A percentile compares a stretch with the other conserved stretches of the same genome.
Evolutionary conservation across 495 filamentous ascomycete genomes (phyloP).

Genomic region (Neurospora sublineolata): DNA sequence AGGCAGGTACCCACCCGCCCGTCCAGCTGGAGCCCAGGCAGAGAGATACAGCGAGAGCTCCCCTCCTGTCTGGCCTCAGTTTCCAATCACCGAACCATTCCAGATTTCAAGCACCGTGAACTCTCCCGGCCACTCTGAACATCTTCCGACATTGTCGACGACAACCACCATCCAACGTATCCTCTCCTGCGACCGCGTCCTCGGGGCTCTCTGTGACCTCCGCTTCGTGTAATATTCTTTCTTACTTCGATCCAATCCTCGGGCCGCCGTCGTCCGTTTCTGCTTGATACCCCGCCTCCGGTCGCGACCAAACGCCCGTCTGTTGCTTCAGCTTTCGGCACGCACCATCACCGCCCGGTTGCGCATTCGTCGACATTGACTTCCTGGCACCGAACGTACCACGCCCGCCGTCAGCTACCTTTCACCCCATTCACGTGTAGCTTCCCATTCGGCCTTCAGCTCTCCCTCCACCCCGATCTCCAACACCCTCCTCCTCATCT

Average conservation of each 20-base stretch:
- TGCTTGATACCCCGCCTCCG: not conserved
- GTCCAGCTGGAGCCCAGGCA: not conserved
- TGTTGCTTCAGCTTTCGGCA: not conserved
- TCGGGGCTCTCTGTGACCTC: not conserved
- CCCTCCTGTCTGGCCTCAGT: not conserved
- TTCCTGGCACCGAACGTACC: not conserved
- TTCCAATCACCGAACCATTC: not conserved
- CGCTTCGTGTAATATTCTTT: conserved; percentile 6
- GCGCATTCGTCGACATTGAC: not conserved
- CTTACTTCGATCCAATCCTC: not conserved
- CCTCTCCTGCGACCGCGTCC: not conserved
- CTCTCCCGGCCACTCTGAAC: conserved; percentile 1
- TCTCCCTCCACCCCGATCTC: not conserved
- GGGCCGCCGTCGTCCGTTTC: not conserved
- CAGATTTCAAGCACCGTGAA: not conserved
- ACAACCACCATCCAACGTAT: conserved; percentile 2
- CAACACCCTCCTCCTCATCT: not conserved
- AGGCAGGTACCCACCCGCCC: not conserved
- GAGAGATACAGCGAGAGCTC: not conserved
- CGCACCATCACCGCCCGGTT: not conserved
- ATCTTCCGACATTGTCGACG: conserved; percentile 4
- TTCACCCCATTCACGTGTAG: not conserved
- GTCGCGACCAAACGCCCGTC: not conserved
- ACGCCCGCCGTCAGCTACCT: not conserved
- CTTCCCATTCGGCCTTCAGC: not conserved